Evolutionary conservation across 352 stramenopile genomes (phyloP), one percentile per base, ranked within the genome.

Genomic region (Phytophthora cactorum): DNA sequence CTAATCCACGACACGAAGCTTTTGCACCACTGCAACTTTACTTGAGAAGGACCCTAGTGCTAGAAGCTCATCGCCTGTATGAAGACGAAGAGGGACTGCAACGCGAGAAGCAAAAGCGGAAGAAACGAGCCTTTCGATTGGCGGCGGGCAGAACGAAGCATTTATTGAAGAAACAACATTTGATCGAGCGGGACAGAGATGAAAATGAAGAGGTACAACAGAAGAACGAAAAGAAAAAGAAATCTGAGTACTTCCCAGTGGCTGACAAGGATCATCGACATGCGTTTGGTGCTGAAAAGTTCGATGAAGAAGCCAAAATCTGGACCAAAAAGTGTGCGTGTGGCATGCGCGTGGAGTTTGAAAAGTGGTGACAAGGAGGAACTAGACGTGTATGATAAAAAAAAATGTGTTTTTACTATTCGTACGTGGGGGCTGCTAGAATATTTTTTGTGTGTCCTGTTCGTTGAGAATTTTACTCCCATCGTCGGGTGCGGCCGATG

Each of bases 1-100:
- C 79, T 14, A 92, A 92, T 51, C 84, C 84, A 29, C 80, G 65
- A 31, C 79, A 92, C 38, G 80, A 90, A 63, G 78, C 71, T 29
- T 92, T 91, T 66, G 81, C 79, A 28, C 82, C 84, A 14, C 32
- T 92, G 10, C 88, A 91, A 52, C 58, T 92, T 32, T 92, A 88
- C 54, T 44, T 92, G 39, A 75, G 78, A 58, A 78, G 83, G 29
- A 79, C 64, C 12, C 47, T 92, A 51, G 56, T 84, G 17, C 58
- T 83, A 57, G 84, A 90, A 60, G 84, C 79, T 17, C 68, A 75
- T 34, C 66, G 79, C 38, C 58, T 90, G 14, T 87, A 92, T 52
- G 73, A 71, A 7, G 74, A 75, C 52, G 52, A 79, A 6, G 66
- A 83, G 7, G 72, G 72, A 45, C 59, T 91, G 36, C 68, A 81